These are phyloP conservation scores for Naganishia albida DNA, from an alignment of 1,284 basidiomycete species.

Conservation along the genomic window DNA sequence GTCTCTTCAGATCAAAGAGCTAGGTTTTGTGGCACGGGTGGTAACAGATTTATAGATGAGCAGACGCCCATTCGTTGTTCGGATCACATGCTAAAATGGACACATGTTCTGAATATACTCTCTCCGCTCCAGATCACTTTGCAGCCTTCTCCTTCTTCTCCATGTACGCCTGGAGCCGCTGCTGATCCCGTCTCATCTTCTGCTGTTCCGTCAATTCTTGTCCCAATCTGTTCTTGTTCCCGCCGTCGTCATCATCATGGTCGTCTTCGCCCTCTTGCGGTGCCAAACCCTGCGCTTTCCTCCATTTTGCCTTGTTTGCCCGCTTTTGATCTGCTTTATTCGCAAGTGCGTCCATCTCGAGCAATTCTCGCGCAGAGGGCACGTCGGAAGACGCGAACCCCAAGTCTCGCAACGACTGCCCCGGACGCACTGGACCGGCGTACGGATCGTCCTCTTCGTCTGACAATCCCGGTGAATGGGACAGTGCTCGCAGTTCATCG, in stretches of 20 bases:
- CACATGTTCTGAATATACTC: background rate
- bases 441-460: constrained; percentile 54
- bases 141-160: constrained; percentile 41
- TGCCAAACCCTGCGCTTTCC: constrained; percentile 58
- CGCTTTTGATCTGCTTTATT: constrained; percentile 65
- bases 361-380: constrained; percentile 74
- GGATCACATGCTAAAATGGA: background rate
- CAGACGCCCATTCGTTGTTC: background rate
- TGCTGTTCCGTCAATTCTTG: constrained; percentile 45
- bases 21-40: background rate
- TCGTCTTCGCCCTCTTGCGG: constrained; percentile 45
- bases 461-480: constrained; percentile 20
- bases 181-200: constrained; percentile 50
- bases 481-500: constrained; percentile 21
- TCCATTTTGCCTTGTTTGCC: constrained; percentile 70
- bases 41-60: background rate
- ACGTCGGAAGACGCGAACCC: constrained; percentile 64
- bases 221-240: constrained; percentile 25
- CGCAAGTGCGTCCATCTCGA: constrained; percentile 70
- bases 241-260: constrained; percentile 35
- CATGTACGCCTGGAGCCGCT: constrained; percentile 49
- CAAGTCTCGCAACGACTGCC: constrained; percentile 65
- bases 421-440: constrained; percentile 36
- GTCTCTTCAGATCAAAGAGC: constrained; percentile 23
- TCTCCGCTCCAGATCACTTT: background rate